A percentile compares a stretch with the other conserved stretches of the same genome.
Evolutionary conservation across 257 asterid species (phyloP).

Genomic region (Forsythia suspensa): DNA sequence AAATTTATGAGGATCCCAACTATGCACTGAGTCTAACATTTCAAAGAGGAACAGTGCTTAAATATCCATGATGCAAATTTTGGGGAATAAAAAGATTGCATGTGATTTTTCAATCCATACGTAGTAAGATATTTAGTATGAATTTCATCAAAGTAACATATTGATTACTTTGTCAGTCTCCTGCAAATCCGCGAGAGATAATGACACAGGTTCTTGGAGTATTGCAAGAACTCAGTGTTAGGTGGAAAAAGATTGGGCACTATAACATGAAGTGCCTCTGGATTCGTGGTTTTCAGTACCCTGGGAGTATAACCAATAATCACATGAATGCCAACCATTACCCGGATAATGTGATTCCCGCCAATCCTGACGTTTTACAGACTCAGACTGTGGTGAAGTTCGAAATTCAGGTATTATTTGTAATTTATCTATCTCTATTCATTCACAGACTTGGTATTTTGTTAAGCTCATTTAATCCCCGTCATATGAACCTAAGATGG

Average conservation of each 20-base stretch:
- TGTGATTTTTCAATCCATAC: neutral
- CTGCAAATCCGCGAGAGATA: constrained; percentile 79
- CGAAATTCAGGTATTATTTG: constrained; percentile 77
- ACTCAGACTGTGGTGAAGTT: constrained; percentile 69
- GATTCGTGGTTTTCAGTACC: constrained; percentile 33
- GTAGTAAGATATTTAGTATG: neutral
- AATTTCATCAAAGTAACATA: constrained; percentile 6
- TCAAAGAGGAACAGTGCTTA: neutral
- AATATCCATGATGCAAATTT: neutral
- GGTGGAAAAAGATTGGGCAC: constrained; percentile 93
- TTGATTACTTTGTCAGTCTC: constrained; percentile 54
- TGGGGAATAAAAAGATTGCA: neutral
- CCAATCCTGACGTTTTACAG: constrained; percentile 29
- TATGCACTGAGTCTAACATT: neutral
- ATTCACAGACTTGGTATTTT: neutral
- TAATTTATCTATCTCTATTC: neutral
- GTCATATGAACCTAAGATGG: neutral
- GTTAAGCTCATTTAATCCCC: neutral
- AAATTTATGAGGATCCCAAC: neutral
- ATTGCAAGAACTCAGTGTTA: constrained; percentile 70
- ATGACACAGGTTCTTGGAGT: constrained; percentile 86
- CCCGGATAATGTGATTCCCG: constrained; percentile 36
- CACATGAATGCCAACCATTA: constrained; percentile 45
- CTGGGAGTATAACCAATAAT: constrained; percentile 29
- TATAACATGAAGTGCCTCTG: constrained; percentile 87